Evolutionary conservation across 805 yeast species (phyloP).

Genomic region (Candida arabinofermentans): DNA sequence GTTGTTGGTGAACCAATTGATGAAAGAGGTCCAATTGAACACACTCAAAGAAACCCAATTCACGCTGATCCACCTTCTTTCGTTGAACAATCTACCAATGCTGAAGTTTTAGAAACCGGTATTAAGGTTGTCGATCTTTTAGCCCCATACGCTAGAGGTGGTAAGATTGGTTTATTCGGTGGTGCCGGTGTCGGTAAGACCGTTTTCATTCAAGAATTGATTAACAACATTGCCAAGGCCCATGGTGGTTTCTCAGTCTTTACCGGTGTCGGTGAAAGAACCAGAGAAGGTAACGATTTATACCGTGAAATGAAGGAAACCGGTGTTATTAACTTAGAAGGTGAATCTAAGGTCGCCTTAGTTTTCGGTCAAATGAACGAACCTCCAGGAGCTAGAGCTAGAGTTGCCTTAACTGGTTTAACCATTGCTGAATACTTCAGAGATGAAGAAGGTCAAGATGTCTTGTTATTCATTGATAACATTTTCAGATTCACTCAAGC

Average conservation of each 20-base stretch:
- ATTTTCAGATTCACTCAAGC: slow-evolving; percentile 99
- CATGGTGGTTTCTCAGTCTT: slow-evolving; percentile 99
- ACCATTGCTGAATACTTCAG: slow-evolving; percentile 99
- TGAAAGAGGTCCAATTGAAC: slow-evolving; percentile 97
- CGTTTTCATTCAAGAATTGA: slow-evolving; percentile 98
- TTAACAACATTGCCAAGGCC: slow-evolving; percentile 99
- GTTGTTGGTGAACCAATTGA: slow-evolving; percentile 99
- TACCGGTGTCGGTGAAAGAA: slow-evolving; percentile 99
- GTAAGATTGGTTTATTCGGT: slow-evolving; percentile 99
- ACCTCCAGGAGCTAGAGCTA: slow-evolving; percentile 99
- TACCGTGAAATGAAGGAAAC: slow-evolving; percentile 99
- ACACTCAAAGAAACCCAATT: slow-evolving; percentile 92
- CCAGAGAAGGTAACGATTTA: slow-evolving; percentile 99
- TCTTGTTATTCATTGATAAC: slow-evolving; percentile 97
- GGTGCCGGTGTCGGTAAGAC: slow-evolving; percentile 99
- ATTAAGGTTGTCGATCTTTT: slow-evolving; percentile 98
- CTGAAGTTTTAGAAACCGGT: slow-evolving; percentile 99
- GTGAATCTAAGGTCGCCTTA: slow-evolving; percentile 98
- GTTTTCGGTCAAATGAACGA: slow-evolving; percentile 99
- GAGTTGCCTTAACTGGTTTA: slow-evolving; percentile 99
- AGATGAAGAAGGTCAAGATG: slow-evolving; percentile 99
- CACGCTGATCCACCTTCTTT: slow-evolving; percentile 98
- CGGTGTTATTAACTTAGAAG: slow-evolving; percentile 99
- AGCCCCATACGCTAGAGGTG: slow-evolving; percentile 99
- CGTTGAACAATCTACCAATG: slow-evolving; percentile 95